Percentiles rank a stretch among this genome's conserved stretches.
Conservation (phyloP, 2,329 filamentous ascomycete species). For the Magnaporthiopsis rhizophila region DNA sequence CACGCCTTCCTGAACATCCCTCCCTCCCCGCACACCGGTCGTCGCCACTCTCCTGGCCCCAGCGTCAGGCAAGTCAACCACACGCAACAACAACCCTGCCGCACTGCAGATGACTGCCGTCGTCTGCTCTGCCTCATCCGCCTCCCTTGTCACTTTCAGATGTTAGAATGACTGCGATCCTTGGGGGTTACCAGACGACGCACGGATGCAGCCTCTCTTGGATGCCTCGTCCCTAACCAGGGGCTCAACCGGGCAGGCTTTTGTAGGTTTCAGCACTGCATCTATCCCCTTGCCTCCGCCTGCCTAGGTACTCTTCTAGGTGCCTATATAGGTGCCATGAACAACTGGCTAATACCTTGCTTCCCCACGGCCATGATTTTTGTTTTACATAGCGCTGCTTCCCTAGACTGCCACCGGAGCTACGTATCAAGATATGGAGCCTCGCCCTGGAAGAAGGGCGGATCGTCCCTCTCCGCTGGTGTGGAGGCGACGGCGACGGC, state of each 20-base stretch:
- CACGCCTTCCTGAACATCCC: not conserved
- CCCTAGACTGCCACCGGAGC: slow-evolving; percentile 33
- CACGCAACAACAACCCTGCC: not conserved
- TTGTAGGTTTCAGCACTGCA: not conserved
- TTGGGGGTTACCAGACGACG: not conserved
- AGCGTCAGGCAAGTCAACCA: not conserved
- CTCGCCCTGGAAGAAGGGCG: slow-evolving; percentile 34
- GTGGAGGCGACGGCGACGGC: not conserved
- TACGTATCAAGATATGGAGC: slow-evolving; percentile 40
- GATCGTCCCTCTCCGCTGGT: slow-evolving; percentile 33
- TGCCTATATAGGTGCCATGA: not conserved
- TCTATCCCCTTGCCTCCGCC: not conserved
- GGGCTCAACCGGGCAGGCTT: not conserved
- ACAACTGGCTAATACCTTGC: not conserved
- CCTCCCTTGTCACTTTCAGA: not conserved
- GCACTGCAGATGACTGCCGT: not conserved
- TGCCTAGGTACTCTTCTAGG: not conserved
- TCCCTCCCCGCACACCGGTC: not conserved
- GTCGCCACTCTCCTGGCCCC: not conserved
- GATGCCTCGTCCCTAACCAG: not conserved
- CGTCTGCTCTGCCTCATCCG: not conserved
- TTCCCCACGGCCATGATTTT: no score
- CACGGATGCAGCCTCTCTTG: not conserved
- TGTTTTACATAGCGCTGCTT: slow-evolving; percentile 29
- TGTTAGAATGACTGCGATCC: not conserved